Evolutionary conservation across 202 grass and related monocot species (phyloP).

Genomic region (Panicum virgatum): DNA sequence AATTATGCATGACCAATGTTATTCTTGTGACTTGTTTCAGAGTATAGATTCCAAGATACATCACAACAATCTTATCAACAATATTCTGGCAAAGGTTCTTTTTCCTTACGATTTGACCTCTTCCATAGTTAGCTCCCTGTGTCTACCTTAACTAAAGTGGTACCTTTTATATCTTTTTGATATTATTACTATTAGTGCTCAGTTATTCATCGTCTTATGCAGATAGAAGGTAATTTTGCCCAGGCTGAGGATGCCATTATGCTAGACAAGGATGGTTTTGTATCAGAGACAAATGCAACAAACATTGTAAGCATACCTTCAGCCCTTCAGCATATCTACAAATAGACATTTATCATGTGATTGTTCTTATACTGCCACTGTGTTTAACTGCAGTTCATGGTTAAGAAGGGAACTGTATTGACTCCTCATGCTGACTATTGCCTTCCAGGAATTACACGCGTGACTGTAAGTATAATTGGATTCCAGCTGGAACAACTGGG

Average conservation of each 20-base stretch:
- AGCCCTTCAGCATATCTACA: not conserved
- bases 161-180: not conserved
- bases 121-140: slow-evolving; percentile 20
- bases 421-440: slow-evolving; percentile 99
- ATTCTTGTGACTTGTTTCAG: slow-evolving; percentile 58
- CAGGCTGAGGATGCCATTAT: slow-evolving; percentile 88
- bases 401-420: slow-evolving; percentile 84
- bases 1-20: slow-evolving; percentile 11
- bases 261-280: slow-evolving; percentile 99
- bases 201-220: slow-evolving; percentile 32
- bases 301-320: slow-evolving; percentile 70
- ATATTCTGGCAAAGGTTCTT: slow-evolving; percentile 93
- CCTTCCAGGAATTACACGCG: slow-evolving; percentile 94
- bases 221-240: slow-evolving; percentile 97
- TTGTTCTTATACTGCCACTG: slow-evolving; percentile 35
- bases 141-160: slow-evolving; percentile 8
- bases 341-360: slow-evolving; percentile 2
- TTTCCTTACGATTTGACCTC: slow-evolving; percentile 36
- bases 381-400: slow-evolving; percentile 84
- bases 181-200: slow-evolving; percentile 15
- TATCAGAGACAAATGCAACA: slow-evolving; percentile 99
- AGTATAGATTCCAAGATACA: slow-evolving; percentile 99
- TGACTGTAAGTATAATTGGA: slow-evolving; percentile 69
- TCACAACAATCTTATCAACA: slow-evolving; percentile 99
- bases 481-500: slow-evolving; percentile 21